phyloP scores from a whole-genome alignment of 768 basidiomycete species.

The Calocybe indica region DNA sequence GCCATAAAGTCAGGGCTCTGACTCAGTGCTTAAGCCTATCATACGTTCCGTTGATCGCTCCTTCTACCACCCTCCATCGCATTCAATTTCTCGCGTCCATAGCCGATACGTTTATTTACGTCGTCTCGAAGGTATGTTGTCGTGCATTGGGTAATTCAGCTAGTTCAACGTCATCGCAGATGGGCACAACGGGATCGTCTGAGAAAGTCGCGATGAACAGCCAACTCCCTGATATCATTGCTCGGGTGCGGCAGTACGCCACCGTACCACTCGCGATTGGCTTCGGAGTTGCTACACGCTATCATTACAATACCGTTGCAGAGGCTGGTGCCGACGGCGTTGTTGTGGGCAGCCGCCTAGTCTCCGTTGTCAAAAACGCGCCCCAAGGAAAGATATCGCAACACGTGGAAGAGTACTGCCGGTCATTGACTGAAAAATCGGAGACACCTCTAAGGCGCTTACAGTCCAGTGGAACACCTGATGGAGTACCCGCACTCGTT shows the following conservation, averaged over 20 bases:
- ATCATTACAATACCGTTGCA: conserved; percentile 82
- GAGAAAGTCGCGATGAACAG: conserved; percentile 63
- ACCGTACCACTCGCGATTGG: conserved; percentile 89
- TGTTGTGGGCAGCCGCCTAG: conserved; percentile 87
- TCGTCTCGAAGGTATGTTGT: conserved; percentile 82
- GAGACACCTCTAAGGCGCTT: too few relatives aligned
- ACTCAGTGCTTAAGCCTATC: conserved; percentile 55
- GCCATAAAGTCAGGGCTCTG: neutral
- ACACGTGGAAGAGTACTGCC: conserved; percentile 69
- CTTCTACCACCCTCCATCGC: conserved; percentile 82
- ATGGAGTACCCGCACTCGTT: conserved; percentile 8
- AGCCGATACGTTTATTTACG: conserved; percentile 96
- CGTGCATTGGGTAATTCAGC: neutral
- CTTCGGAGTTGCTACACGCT: conserved; percentile 89
- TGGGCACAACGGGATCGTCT: conserved; percentile 97
- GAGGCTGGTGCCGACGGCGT: conserved; percentile 93
- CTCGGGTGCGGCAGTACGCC: conserved; percentile 74
- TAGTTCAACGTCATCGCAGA: conserved; percentile 32
- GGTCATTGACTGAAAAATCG: conserved; percentile 48
- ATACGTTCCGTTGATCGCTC: conserved; percentile 93
- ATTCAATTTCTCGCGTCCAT: conserved; percentile 90
- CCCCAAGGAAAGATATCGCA: conserved; percentile 37
- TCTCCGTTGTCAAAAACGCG: conserved; percentile 70
- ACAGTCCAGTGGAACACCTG: conserved; percentile 18
- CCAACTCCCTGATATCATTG: conserved; percentile 77